A percentile compares a stretch with the other conserved stretches of the same genome.
Conservation (phyloP, 2,329 filamentous ascomycete species). For the Moelleriella libera region DNA sequence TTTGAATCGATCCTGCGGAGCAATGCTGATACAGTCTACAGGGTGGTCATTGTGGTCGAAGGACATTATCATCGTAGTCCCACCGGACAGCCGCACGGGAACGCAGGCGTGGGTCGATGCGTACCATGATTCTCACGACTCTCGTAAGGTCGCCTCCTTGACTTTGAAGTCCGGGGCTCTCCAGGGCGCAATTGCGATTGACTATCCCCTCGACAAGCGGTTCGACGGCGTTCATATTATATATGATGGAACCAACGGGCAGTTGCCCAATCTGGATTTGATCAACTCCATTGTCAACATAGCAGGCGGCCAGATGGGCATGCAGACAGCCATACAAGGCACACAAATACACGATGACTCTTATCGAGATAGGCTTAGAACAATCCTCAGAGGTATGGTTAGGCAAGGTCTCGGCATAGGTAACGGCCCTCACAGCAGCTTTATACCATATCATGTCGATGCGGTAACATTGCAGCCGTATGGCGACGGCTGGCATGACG, state of each 20-base stretch:
- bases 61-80: constrained; percentile 85
- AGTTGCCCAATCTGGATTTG: constrained; percentile 87
- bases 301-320: constrained; percentile 82
- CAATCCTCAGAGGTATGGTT: constrained; percentile 85
- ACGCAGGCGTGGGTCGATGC: constrained; percentile 96
- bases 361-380: constrained; percentile 71
- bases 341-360: constrained; percentile 72
- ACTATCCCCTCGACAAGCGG: constrained; percentile 72
- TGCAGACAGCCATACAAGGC: constrained; percentile 68
- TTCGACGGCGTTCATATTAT: constrained; percentile 84
- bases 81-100: constrained; percentile 77
- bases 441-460: constrained; percentile 96
- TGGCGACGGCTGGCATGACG: constrained; percentile 89
- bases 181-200: constrained; percentile 84
- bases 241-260: constrained; percentile 92
- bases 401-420: constrained; percentile 82
- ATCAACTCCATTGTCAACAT: constrained; percentile 89
- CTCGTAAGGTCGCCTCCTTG: constrained; percentile 55
- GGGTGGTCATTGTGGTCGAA: constrained; percentile 98
- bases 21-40: constrained; percentile 14
- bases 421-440: constrained; percentile 83
- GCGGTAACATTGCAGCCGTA: constrained; percentile 86
- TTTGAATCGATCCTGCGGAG: neutral
- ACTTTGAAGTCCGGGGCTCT: constrained; percentile 86
- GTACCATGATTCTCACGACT: constrained; percentile 80